Evolutionary conservation across 176 grass and related monocot species (phyloP).

Genomic region (Secale cereale): DNA sequence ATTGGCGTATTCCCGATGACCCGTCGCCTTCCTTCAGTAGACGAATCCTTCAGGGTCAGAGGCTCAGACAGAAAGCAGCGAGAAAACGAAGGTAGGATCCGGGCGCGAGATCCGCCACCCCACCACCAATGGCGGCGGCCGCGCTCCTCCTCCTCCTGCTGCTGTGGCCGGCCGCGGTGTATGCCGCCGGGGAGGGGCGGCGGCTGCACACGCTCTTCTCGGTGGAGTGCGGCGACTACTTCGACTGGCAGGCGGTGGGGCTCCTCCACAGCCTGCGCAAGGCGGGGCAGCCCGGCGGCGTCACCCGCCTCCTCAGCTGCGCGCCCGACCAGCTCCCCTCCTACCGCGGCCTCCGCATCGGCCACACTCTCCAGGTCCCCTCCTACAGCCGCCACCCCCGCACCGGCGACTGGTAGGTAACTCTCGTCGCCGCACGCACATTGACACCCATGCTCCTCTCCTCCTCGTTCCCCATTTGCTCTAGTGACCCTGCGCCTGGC

Average conservation of each 20-base stretch:
- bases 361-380: constrained; percentile 81
- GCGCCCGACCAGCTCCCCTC: constrained; percentile 53
- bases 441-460: background rate
- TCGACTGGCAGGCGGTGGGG: constrained; percentile 97
- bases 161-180: background rate
- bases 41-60: background rate
- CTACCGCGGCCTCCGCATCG: constrained; percentile 72
- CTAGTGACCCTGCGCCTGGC: background rate
- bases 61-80: background rate
- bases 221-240: constrained; percentile 95
- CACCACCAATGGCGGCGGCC: constrained; percentile 43
- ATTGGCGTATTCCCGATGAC: background rate
- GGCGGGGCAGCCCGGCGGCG: constrained; percentile 66
- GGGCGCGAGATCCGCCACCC: constrained; percentile 38
- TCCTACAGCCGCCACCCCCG: constrained; percentile 86
- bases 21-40: background rate
- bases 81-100: constrained; percentile 18
- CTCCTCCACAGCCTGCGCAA: constrained; percentile 88
- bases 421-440: constrained; percentile 26
- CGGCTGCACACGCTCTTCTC: constrained; percentile 95
- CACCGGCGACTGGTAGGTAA: constrained; percentile 93
- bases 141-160: constrained; percentile 8
- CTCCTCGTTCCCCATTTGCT: background rate
- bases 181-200: constrained; percentile 36
- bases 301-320: constrained; percentile 88